A percentile compares a stretch with the other conserved stretches of the same genome.
These are phyloP conservation scores for Camellia oleifera DNA, from an alignment of 179 eudicot genomes.

Conservation along the genomic window DNA sequence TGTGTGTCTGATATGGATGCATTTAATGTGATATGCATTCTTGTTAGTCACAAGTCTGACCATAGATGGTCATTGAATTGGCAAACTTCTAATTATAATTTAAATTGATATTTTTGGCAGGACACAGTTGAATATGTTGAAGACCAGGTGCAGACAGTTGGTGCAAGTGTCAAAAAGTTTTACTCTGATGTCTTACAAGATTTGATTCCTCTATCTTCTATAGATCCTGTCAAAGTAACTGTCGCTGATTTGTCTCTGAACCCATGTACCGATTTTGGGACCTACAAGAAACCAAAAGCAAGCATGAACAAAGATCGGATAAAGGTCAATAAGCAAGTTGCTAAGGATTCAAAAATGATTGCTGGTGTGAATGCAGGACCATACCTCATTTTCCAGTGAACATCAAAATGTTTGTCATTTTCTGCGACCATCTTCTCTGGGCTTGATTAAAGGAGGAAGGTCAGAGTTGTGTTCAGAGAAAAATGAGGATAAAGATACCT, in stretches of 20 bases:
- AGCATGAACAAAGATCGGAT: constrained; percentile 23
- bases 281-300: constrained; percentile 30
- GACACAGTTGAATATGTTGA: constrained; percentile 70
- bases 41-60: background rate
- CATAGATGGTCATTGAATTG: background rate
- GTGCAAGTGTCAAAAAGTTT: constrained; percentile 68
- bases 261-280: constrained; percentile 26
- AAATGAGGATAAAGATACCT: background rate
- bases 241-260: constrained; percentile 27
- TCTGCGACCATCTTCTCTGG: constrained; percentile 4
- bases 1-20: background rate
- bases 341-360: constrained; percentile 19
- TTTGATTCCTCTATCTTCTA: constrained; percentile 41
- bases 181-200: constrained; percentile 70
- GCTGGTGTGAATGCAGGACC: constrained; percentile 16
- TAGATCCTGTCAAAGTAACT: constrained; percentile 45
- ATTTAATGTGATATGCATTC: background rate
- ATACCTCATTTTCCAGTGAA: background rate
- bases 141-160: constrained; percentile 64
- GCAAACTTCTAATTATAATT: background rate
- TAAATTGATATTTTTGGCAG: constrained; percentile 29
- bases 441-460: constrained; percentile 2
- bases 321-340: constrained; percentile 17
- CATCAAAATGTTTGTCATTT: background rate
- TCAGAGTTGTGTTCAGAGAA: background rate